Conservation (phyloP, 768 basidiomycete species). For the Lepiota subincarnata region DNA sequence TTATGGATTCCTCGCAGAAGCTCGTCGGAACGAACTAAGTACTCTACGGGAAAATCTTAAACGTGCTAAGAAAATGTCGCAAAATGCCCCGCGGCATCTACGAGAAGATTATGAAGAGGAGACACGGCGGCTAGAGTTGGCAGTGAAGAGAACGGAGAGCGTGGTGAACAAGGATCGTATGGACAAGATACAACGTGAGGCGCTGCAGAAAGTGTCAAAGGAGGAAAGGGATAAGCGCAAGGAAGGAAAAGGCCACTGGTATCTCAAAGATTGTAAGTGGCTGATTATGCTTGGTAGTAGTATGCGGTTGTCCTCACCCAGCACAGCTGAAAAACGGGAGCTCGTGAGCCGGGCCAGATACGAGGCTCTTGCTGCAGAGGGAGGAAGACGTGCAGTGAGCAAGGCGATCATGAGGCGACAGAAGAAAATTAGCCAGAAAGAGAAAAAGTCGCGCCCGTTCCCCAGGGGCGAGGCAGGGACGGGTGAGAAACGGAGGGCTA, state of each 20-base stretch:
- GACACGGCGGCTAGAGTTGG: conserved; percentile 62
- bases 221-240: conserved; percentile 65
- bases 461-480: conserved; percentile 20
- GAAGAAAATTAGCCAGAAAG: conserved; percentile 82
- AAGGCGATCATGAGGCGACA: conserved; percentile 88
- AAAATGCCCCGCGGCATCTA: conserved; percentile 55
- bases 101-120: conserved; percentile 63
- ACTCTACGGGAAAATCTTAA: conserved; percentile 64
- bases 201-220: conserved; percentile 48
- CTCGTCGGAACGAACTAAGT: conserved; percentile 61
- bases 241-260: conserved; percentile 81
- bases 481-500: conserved; percentile 12
- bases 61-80: conserved; percentile 60
- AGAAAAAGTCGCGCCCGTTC: conserved; percentile 82
- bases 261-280: conserved; percentile 72
- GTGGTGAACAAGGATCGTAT: conserved; percentile 66
- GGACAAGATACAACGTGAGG: conserved; percentile 68
- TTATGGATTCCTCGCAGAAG: conserved; percentile 70
- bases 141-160: conserved; percentile 76
- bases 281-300: conserved; percentile 4
- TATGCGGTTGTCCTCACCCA: conserved; percentile 5
- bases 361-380: conserved; percentile 70
- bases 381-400: conserved; percentile 78
- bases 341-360: conserved; percentile 71
- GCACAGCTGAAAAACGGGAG: conserved; percentile 72